phyloP scores from a whole-genome alignment of 169 alveolate species.

The Besnoitia besnoiti region DNA sequence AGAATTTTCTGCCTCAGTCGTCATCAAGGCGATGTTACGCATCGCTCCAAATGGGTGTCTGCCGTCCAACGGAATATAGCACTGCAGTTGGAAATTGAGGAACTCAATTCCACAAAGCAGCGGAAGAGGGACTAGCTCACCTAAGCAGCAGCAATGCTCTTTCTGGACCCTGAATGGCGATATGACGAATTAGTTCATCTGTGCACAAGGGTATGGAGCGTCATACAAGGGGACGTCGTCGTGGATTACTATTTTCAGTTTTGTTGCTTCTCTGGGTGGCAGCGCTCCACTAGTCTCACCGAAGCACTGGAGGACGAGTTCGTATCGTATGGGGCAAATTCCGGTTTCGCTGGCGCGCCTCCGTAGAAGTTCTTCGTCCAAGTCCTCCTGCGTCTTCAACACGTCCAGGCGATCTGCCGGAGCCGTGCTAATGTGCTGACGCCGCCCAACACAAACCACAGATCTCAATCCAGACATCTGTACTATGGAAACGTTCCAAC shows the following conservation, averaged over 20 bases:
- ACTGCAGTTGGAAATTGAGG: no score
- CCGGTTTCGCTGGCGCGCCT: slow-evolving; percentile 66
- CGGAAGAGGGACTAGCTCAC: neutral
- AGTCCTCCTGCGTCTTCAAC: slow-evolving; percentile 60
- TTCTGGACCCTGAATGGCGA: slow-evolving; percentile 31
- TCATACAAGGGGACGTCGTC: neutral
- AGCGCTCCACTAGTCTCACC: slow-evolving; percentile 50
- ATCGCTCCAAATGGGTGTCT: no score
- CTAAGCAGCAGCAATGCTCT: neutral
- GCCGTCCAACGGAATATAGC: no score
- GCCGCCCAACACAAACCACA: neutral
- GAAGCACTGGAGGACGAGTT: slow-evolving; percentile 65
- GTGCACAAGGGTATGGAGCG: neutral
- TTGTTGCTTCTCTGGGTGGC: neutral
- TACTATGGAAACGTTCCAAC: neutral
- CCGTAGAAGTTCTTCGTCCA: slow-evolving; percentile 60
- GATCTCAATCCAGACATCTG: no score
- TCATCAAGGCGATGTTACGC: no score
- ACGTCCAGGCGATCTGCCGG: slow-evolving; percentile 68
- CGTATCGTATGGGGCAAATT: slow-evolving; percentile 66
- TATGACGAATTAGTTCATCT: slow-evolving; percentile 20
- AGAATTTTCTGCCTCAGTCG: no score
- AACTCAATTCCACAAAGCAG: no score
- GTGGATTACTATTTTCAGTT: neutral
- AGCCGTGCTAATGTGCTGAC: slow-evolving; percentile 59